phyloP scores from a whole-genome alignment of 2,329 filamentous ascomycete genomes.

The Pseudopithomyces chartarum region DNA sequence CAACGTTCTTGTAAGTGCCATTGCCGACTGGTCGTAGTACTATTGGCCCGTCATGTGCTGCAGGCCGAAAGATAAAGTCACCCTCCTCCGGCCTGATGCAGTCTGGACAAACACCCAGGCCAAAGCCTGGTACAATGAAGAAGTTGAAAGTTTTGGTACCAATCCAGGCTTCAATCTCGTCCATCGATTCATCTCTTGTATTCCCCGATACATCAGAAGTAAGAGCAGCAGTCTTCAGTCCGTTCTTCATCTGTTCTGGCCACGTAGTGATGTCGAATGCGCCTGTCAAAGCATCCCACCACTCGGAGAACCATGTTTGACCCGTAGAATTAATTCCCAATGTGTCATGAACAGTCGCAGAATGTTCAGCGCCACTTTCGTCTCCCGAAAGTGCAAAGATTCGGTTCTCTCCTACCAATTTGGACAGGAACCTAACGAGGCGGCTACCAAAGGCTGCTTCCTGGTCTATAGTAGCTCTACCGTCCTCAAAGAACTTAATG shows the following conservation, averaged over 20 bases:
- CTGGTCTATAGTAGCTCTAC: neutral
- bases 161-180: neutral
- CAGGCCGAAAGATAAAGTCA: neutral
- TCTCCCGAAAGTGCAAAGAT: neutral
- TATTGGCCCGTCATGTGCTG: neutral
- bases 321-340: too few species aligned
- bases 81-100: neutral
- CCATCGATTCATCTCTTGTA: neutral
- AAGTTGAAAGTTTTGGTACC: neutral
- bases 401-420: neutral
- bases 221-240: neutral
- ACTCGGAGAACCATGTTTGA: neutral
- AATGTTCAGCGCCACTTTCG: neutral
- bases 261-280: neutral
- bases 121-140: neutral
- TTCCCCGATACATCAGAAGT: neutral
- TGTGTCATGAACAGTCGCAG: neutral
- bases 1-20: conserved; percentile 1
- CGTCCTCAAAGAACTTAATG: neutral
- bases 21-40: neutral
- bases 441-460: neutral
- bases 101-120: neutral
- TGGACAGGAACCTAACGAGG: neutral
- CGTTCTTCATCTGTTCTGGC: neutral
- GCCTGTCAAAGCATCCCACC: neutral